Evolutionary conservation across 2,329 filamentous ascomycete genomes (phyloP).

Genomic region (Alternaria ethzedia): DNA sequence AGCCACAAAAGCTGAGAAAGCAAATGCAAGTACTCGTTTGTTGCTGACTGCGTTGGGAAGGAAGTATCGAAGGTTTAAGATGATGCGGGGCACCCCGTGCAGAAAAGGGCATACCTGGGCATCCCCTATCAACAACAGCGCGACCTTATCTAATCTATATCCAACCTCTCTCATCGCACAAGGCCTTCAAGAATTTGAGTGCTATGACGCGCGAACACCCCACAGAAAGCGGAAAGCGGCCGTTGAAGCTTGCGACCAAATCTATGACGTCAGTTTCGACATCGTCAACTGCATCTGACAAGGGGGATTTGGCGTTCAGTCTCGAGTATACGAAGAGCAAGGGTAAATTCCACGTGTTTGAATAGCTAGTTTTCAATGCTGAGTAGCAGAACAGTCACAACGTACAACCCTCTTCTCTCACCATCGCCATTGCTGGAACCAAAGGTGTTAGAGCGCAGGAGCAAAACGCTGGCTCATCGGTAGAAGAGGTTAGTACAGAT

Average conservation of each 20-base stretch:
- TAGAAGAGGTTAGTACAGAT: not conserved
- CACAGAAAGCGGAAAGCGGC: conserved; percentile 1
- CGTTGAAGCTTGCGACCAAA: conserved; percentile 8
- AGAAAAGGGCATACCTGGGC: not conserved
- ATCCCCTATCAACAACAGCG: not conserved
- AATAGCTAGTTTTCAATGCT: not conserved
- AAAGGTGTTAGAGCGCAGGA: conserved; percentile 19
- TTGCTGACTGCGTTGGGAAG: not conserved
- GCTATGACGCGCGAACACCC: not conserved
- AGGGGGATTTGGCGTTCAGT: conserved; percentile 11
- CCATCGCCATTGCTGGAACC: conserved; percentile 26
- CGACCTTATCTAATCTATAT: not conserved
- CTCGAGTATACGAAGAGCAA: conserved; percentile 8
- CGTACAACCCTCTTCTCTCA: conserved; percentile 26
- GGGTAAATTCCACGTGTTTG: not conserved
- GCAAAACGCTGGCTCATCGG: not conserved
- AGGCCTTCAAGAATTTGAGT: not conserved
- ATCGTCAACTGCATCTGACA: not conserved
- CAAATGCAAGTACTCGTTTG: not conserved
- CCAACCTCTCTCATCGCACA: not conserved
- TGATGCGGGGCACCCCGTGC: conserved; percentile 10
- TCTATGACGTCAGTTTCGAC: conserved; percentile 18
- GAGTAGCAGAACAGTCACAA: conserved; percentile 5
- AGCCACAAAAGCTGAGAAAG: not conserved
- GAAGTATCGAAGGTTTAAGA: not conserved